Percentiles rank a stretch among this genome's conserved stretches.
phyloP scores from a whole-genome alignment of 1,139 yeast genomes.

The Schwanniomyces etchellsii region DNA sequence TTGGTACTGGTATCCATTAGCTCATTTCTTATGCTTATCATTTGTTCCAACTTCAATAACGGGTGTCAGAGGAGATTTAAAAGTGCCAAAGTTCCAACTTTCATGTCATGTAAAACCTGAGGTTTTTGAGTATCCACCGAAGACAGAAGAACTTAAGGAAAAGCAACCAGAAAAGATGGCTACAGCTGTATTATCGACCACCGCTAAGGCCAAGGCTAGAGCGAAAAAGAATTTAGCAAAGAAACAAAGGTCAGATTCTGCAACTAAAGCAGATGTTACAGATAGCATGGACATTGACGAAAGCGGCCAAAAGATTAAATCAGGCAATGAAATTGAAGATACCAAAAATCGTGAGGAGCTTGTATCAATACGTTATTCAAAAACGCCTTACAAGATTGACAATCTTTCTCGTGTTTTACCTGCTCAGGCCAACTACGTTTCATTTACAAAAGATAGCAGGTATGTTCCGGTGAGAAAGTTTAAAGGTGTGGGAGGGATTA shows the following conservation, averaged over 20 bases:
- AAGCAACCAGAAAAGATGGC: slow-evolving; percentile 87
- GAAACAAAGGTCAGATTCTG: slow-evolving; percentile 33
- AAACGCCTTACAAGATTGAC: slow-evolving; percentile 61
- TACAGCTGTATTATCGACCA: slow-evolving; percentile 91
- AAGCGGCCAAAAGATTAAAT: slow-evolving; percentile 18
- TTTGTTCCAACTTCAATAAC: slow-evolving; percentile 89
- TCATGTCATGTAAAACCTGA: slow-evolving; percentile 79
- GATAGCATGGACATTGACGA: slow-evolving; percentile 28
- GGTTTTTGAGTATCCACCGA: slow-evolving; percentile 85
- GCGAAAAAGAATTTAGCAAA: slow-evolving; percentile 71
- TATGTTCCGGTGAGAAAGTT: slow-evolving; percentile 80
- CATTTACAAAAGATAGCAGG: slow-evolving; percentile 71
- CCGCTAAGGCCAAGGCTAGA: slow-evolving; percentile 87
- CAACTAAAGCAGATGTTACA: slow-evolving; percentile 11
- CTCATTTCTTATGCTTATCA: slow-evolving; percentile 88
- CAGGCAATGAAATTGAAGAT: slow-evolving; percentile 8
- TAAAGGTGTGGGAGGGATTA: slow-evolving; percentile 76
- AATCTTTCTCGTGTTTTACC: slow-evolving; percentile 90
- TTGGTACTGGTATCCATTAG: slow-evolving; percentile 98
- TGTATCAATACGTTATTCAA: slow-evolving; percentile 36
- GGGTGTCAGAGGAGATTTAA: slow-evolving; percentile 81
- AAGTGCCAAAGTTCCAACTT: slow-evolving; percentile 78
- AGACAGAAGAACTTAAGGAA: slow-evolving; percentile 71
- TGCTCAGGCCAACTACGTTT: slow-evolving; percentile 77
- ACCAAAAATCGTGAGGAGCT: slow-evolving; percentile 28